These are phyloP conservation scores for Kitagawia praeruptora DNA, from an alignment of 129 eudicot species.

Conservation along the genomic window DNA sequence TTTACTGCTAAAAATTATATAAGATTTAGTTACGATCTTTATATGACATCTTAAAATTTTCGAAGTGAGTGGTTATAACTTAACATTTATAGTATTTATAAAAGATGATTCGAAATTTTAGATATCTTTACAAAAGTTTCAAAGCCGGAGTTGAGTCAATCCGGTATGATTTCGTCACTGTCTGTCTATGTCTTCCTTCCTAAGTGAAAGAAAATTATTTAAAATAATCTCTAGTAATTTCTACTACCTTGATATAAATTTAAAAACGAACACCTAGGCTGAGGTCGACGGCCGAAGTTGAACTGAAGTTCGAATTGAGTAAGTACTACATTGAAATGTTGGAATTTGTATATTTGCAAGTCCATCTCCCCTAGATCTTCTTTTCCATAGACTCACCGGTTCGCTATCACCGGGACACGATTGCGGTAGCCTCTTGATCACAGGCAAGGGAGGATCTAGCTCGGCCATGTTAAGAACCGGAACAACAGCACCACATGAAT, in stretches of 20 bases:
- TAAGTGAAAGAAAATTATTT: not conserved
- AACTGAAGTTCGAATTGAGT: not conserved
- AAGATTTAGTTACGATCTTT: no score
- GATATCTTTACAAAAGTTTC: no score
- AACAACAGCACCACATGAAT: constrained; percentile 8
- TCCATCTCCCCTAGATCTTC: constrained; percentile 35
- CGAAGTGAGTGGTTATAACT: no score
- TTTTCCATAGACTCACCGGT: constrained; percentile 36
- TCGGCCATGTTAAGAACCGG: constrained; percentile 22
- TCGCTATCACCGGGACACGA: constrained; percentile 3
- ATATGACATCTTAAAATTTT: no score
- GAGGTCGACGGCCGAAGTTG: constrained; percentile 12
- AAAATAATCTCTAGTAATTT: not conserved
- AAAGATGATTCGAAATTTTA: no score
- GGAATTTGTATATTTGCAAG: constrained; percentile 31
- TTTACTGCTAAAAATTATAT: no score
- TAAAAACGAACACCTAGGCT: constrained; percentile 6
- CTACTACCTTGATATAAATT: not conserved
- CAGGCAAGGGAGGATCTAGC: constrained; percentile 63
- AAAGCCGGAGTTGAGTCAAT: not conserved
- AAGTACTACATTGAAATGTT: constrained; percentile 11
- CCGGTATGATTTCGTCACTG: not conserved
- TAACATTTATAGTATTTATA: no score
- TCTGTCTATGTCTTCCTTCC: not conserved
- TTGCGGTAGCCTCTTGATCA: constrained; percentile 32